phyloP scores from a whole-genome alignment of 164 flowering plant genomes.

The Aristolochia californica region DNA sequence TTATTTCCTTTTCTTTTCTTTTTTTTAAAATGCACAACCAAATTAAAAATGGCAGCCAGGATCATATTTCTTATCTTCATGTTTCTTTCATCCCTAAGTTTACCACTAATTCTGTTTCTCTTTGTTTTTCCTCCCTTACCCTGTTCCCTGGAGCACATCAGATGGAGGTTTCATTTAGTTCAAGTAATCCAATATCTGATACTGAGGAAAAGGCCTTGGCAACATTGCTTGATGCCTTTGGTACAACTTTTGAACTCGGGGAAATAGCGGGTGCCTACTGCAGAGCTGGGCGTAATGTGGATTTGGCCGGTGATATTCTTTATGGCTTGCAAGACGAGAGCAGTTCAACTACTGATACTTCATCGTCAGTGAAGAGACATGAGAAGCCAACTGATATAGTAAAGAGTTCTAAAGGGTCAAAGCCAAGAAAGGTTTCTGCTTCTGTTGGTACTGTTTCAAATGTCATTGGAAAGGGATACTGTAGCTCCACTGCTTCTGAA shows the following conservation, averaged over 20 bases:
- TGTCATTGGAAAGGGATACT: constrained; percentile 36
- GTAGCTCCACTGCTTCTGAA: constrained; percentile 11
- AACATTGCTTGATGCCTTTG: constrained; percentile 43
- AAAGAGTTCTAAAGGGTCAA: constrained; percentile 19
- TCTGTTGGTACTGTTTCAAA: constrained; percentile 44
- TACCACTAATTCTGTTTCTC: too few relatives aligned
- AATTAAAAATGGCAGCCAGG: too few relatives aligned
- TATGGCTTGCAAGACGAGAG: constrained; percentile 13
- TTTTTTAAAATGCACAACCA: too few relatives aligned
- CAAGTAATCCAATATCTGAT: constrained; percentile 9
- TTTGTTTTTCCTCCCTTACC: too few relatives aligned
- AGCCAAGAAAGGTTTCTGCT: constrained; percentile 24
- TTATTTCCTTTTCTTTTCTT: too few relatives aligned
- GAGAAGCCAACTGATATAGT: constrained; percentile 10
- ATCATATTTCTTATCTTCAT: too few relatives aligned
- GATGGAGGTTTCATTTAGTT: not conserved
- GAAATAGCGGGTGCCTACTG: constrained; percentile 51
- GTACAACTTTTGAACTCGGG: constrained; percentile 26
- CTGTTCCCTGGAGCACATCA: not conserved
- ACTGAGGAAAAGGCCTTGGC: constrained; percentile 27
- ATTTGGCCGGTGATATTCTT: constrained; percentile 35
- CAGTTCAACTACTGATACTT: constrained; percentile 3
- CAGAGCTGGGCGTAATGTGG: constrained; percentile 32
- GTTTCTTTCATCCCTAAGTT: too few relatives aligned
- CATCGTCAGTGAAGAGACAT: constrained; percentile 7